phyloP scores from a whole-genome alignment of 2,329 filamentous ascomycete species.

The Thermothelomyces thermophilus region DNA sequence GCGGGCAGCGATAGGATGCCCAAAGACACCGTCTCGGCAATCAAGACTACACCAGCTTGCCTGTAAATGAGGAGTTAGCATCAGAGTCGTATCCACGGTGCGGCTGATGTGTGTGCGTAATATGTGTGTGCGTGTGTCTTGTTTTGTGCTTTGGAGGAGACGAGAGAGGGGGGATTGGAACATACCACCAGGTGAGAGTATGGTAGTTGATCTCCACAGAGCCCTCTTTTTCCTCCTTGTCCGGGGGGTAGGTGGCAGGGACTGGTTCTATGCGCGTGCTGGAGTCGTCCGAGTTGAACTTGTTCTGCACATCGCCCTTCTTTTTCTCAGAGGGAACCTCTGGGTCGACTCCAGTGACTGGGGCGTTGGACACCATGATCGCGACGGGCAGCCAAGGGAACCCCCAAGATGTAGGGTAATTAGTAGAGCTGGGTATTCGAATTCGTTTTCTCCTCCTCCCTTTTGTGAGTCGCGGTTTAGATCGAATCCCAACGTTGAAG shows the following conservation, averaged over 20 bases:
- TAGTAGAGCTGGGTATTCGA: not conserved
- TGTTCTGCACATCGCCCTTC: not conserved
- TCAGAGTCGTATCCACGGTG: no score
- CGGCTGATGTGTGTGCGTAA: no score
- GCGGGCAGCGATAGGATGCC: slow-evolving; percentile 65
- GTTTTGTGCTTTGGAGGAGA: not conserved
- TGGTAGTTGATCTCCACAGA: slow-evolving; percentile 15
- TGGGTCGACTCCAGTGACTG: slow-evolving; percentile 1
- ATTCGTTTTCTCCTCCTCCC: no score
- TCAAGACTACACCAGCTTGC: slow-evolving; percentile 40
- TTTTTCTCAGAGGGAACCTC: slow-evolving; percentile 8
- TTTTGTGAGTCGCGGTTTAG: no score
- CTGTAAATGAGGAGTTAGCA: slow-evolving; percentile 19
- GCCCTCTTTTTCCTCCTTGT: slow-evolving; percentile 1
- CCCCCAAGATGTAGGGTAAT: not conserved
- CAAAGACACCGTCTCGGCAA: slow-evolving; percentile 41
- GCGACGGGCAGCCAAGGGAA: not conserved
- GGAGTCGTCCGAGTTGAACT: not conserved
- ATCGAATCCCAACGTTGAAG: not conserved
- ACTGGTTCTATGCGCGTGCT: not conserved
- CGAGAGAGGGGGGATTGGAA: not conserved
- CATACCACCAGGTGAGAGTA: slow-evolving; percentile 18
- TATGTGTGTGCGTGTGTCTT: no score
- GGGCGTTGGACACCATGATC: slow-evolving; percentile 9
- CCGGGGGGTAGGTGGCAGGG: not conserved